A percentile compares a stretch with the other conserved stretches of the same genome.
Conservation (phyloP, 73 alveolate genomes). For the Strombidium stylifer region DNA sequence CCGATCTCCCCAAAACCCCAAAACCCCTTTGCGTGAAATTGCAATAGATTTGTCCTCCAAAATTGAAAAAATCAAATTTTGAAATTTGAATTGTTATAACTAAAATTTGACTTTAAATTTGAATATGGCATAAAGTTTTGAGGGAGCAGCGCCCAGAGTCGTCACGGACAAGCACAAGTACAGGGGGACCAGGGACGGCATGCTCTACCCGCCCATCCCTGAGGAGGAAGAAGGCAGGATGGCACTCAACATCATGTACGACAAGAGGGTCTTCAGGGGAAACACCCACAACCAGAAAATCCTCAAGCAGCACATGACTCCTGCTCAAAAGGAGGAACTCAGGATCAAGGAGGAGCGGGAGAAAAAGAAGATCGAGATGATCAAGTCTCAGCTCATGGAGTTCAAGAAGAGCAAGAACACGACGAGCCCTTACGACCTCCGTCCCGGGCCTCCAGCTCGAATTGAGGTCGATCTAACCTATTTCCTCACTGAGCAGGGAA, state of each 20-base stretch:
- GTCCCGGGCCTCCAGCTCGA: conserved; percentile 90
- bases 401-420: conserved; percentile 72
- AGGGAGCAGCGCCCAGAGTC: no score
- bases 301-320: conserved; percentile 50
- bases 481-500: conserved; percentile 78
- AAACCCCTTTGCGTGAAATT: no score
- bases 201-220: no score
- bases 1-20: no score
- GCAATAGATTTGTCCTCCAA: no score
- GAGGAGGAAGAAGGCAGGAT: conserved; percentile 49
- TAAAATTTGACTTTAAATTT: no score
- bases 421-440: conserved; percentile 79
- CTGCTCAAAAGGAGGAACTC: conserved; percentile 53
- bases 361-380: conserved; percentile 63
- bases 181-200: no score
- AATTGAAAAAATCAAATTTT: no score
- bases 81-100: no score
- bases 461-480: conserved; percentile 87
- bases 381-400: conserved; percentile 50
- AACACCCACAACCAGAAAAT: conserved; percentile 71
- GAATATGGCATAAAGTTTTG: no score
- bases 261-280: conserved; percentile 84
- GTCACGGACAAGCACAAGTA: no score
- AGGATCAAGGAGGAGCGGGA: conserved; percentile 57
- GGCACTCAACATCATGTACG: conserved; percentile 69